Evolutionary conservation across 352 stramenopile genomes (phyloP).

Genomic region (Pythium aristosporum): DNA sequence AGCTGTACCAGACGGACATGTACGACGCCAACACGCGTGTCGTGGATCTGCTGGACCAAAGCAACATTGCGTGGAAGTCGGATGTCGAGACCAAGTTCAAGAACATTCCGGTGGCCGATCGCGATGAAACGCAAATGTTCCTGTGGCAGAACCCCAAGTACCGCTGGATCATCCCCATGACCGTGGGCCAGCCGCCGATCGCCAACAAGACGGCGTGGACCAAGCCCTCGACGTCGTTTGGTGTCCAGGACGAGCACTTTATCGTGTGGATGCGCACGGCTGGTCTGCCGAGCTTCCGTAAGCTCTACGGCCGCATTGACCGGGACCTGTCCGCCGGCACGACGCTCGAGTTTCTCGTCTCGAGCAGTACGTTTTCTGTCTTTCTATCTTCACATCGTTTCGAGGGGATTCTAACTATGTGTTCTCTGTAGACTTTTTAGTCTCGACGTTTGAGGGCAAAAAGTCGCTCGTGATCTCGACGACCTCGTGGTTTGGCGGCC

Average conservation of each 20-base stretch:
- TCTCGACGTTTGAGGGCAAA: constrained; percentile 93
- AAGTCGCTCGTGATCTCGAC: constrained; percentile 97
- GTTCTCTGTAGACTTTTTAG: constrained; percentile 90
- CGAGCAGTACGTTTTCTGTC: constrained; percentile 69
- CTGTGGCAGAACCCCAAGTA: constrained; percentile 85
- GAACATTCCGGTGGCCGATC: constrained; percentile 77
- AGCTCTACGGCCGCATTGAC: constrained; percentile 99
- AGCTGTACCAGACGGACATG: constrained; percentile 65
- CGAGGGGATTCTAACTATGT: neutral
- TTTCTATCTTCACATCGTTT: neutral
- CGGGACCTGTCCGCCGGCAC: constrained; percentile 87
- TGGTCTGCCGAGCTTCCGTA: constrained; percentile 97
- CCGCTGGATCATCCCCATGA: constrained; percentile 79
- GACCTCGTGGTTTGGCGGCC: constrained; percentile 95
- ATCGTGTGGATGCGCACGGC: constrained; percentile 99
- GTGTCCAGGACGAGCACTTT: constrained; percentile 99
- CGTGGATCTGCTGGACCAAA: constrained; percentile 91
- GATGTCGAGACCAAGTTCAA: constrained; percentile 96
- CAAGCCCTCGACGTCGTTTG: constrained; percentile 52
- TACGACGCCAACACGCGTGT: constrained; percentile 45
- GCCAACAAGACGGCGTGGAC: constrained; percentile 86
- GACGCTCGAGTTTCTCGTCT: constrained; percentile 92
- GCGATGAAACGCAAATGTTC: constrained; percentile 49
- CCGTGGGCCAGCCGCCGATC: constrained; percentile 45
- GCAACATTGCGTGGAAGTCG: constrained; percentile 96